Conservation (phyloP, 805 yeast genomes). For the Blastobotrys parvus region DNA sequence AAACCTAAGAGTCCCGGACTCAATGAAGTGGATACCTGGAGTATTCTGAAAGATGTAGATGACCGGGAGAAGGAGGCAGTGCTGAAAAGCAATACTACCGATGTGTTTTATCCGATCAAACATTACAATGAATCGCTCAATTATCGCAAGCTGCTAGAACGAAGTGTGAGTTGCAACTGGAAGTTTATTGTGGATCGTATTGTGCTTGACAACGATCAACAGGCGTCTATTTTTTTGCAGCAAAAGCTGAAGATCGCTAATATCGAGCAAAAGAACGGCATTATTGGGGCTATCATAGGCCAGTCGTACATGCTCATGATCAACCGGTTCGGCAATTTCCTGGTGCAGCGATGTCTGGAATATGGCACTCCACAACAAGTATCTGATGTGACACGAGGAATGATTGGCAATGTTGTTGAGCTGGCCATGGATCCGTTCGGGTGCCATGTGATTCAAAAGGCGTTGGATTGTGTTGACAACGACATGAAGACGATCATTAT, state of each 20-base stretch:
- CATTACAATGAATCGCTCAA: slow-evolving; percentile 22
- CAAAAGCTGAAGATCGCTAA: slow-evolving; percentile 29
- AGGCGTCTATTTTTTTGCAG: slow-evolving; percentile 35
- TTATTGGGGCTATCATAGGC: slow-evolving; percentile 25
- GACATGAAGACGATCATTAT: slow-evolving; percentile 24
- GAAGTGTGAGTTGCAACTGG: slow-evolving; percentile 25
- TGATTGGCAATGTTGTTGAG: slow-evolving; percentile 26
- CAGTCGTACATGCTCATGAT: slow-evolving; percentile 28
- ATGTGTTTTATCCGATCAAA: slow-evolving; percentile 11
- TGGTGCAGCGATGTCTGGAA: slow-evolving; percentile 34
- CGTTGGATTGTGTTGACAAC: slow-evolving; percentile 29
- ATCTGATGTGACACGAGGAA: slow-evolving; percentile 17
- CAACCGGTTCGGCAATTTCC: slow-evolving; percentile 35
- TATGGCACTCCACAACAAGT: slow-evolving; percentile 26
- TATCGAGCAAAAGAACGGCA: slow-evolving; percentile 23
- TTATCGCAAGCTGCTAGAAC: slow-evolving; percentile 26
- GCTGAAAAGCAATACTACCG: no score
- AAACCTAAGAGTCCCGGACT: no score
- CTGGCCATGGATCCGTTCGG: slow-evolving; percentile 33
- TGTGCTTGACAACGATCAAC: slow-evolving; percentile 31
- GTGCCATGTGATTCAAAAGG: slow-evolving; percentile 36
- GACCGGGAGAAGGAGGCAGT: no score
- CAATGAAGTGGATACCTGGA: no score
- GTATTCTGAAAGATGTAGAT: no score
- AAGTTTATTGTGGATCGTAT: slow-evolving; percentile 26